Percentiles rank a stretch among this genome's conserved stretches.
These are phyloP conservation scores for Candida corydali DNA, from an alignment of 805 yeast genomes.

Conservation along the genomic window DNA sequence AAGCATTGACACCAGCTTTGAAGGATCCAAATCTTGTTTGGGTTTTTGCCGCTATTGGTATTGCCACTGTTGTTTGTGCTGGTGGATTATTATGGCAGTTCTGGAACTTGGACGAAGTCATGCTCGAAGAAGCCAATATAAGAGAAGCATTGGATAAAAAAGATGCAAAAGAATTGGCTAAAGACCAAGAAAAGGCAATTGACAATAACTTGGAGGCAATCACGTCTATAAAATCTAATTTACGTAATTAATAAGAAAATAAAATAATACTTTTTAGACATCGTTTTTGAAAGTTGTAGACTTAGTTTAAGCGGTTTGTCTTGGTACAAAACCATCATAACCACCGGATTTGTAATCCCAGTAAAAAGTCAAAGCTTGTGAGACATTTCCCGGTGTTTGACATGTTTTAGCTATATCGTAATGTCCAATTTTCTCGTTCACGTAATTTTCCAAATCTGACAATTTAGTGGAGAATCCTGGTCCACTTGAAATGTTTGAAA, in stretches of 20 bases:
- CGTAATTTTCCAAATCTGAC: conserved; percentile 28
- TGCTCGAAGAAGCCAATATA: conserved; percentile 31
- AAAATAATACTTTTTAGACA: no score
- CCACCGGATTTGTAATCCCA: conserved; percentile 31
- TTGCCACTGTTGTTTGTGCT: conserved; percentile 29
- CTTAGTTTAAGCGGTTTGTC: conserved; percentile 5
- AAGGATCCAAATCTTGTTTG: conserved; percentile 38
- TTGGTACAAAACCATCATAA: conserved; percentile 9
- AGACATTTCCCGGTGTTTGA: conserved; percentile 17
- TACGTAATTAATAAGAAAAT: neutral
- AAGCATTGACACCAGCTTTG: conserved; percentile 39
- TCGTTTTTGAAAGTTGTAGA: no score
- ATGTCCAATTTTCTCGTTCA: conserved; percentile 24
- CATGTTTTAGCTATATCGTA: conserved; percentile 26
- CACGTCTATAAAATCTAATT: conserved; percentile 5
- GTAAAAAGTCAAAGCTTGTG: conserved; percentile 32
- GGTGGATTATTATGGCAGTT: conserved; percentile 26
- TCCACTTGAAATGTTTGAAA: conserved; percentile 29
- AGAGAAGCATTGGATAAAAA: conserved; percentile 17
- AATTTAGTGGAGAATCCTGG: conserved; percentile 43
- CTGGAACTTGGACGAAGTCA: conserved; percentile 36
- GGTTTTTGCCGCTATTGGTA: conserved; percentile 39
- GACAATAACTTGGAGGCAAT: conserved; percentile 5
- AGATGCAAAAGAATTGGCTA: neutral
- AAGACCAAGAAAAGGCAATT: neutral